These are phyloP conservation scores for Cichorium intybus DNA, from an alignment of 140 eudicot species.

Conservation along the genomic window DNA sequence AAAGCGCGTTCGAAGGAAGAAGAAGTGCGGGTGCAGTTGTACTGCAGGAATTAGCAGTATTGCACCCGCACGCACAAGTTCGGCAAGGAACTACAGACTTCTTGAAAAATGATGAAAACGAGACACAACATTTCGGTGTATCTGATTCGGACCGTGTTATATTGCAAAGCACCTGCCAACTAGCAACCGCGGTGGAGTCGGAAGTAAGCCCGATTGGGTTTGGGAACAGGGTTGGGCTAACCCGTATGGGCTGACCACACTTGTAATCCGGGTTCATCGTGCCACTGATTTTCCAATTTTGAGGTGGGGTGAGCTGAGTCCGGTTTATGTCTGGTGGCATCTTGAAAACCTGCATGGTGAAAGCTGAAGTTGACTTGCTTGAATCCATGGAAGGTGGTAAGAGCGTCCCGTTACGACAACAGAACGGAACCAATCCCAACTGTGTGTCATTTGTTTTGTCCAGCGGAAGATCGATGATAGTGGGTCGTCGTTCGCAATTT, in stretches of 20 bases:
- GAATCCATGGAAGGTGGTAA: slow-evolving; percentile 62
- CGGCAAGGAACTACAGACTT: slow-evolving; percentile 64
- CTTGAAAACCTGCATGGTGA: slow-evolving; percentile 66
- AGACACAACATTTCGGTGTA: slow-evolving; percentile 55
- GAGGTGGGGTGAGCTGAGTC: slow-evolving; percentile 65
- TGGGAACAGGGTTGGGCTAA: slow-evolving; percentile 55
- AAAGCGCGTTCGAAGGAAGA: slow-evolving; percentile 58
- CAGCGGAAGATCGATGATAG: slow-evolving; percentile 72
- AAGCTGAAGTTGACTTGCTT: slow-evolving; percentile 50
- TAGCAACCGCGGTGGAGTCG: slow-evolving; percentile 53
- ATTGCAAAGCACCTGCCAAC: slow-evolving; percentile 82
- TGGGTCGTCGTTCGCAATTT: slow-evolving; percentile 67
- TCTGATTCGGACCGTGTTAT: slow-evolving; percentile 16
- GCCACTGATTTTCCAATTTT: slow-evolving; percentile 68
- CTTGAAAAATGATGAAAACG: slow-evolving; percentile 61
- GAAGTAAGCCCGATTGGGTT: slow-evolving; percentile 51
- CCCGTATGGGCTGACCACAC: slow-evolving; percentile 71
- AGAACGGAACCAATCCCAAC: slow-evolving; percentile 67
- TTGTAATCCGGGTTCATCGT: slow-evolving; percentile 49
- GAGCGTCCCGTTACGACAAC: slow-evolving; percentile 84
- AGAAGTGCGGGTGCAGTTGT: slow-evolving; percentile 57
- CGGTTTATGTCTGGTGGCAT: slow-evolving; percentile 78
- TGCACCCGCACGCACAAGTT: slow-evolving; percentile 93
- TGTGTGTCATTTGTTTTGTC: slow-evolving; percentile 52
- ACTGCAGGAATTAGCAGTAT: slow-evolving; percentile 39